Percentiles rank a stretch among this genome's conserved stretches.
Evolutionary conservation across 2,329 filamentous ascomycete genomes (phyloP).

Genomic region (Coniosporium tulheliwenetii): DNA sequence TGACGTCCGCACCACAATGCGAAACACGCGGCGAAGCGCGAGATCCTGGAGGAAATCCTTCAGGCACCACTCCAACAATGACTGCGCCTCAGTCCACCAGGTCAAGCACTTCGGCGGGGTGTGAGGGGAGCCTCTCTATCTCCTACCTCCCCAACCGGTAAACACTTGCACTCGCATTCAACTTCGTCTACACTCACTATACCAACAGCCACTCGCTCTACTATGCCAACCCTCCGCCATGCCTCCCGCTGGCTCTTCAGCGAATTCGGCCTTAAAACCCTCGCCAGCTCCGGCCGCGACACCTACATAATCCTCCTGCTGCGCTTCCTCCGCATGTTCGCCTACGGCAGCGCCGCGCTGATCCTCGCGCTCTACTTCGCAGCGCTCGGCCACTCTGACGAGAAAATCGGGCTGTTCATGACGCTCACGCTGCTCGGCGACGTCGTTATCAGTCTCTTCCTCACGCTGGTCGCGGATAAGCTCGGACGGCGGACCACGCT

Average conservation of each 20-base stretch:
- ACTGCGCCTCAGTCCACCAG: no score
- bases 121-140: no score
- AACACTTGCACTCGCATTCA: no score
- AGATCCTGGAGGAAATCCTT: no score
- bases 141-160: no score
- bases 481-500: slow-evolving; percentile 14
- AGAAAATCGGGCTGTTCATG: slow-evolving; percentile 18
- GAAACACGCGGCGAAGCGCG: no score
- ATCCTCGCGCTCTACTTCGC: slow-evolving; percentile 16
- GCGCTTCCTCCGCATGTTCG: slow-evolving; percentile 46
- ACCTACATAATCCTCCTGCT: slow-evolving; percentile 42
- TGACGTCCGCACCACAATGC: no score
- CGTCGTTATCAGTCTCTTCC: slow-evolving; percentile 12
- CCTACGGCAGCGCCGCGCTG: slow-evolving; percentile 35
- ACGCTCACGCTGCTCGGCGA: slow-evolving; percentile 17
- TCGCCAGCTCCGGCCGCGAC: slow-evolving; percentile 29
- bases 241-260: slow-evolving; percentile 6
- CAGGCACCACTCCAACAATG: no score
- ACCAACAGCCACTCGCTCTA: no score
- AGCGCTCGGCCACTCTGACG: slow-evolving; percentile 12
- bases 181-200: no score
- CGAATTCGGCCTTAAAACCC: slow-evolving; percentile 31
- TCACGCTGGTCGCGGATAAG: slow-evolving; percentile 15
- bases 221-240: no score
- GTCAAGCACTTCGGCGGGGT: no score